phyloP scores from a whole-genome alignment of 2,329 filamentous ascomycete species.

The Ceratocystis lukuohia region DNA sequence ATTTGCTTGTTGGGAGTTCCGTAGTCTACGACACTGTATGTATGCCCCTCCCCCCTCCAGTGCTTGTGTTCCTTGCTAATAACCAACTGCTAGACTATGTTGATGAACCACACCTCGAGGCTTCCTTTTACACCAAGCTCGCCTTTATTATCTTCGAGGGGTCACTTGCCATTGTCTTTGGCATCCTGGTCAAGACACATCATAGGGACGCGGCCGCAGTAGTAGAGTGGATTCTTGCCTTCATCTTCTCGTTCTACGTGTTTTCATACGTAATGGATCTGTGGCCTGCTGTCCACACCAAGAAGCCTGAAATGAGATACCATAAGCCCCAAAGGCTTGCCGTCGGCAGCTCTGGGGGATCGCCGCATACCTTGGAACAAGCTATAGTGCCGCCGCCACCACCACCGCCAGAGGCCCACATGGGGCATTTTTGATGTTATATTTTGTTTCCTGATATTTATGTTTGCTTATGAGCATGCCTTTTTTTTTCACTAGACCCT shows the following conservation, averaged over 20 bases:
- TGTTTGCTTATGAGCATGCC: neutral
- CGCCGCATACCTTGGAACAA: constrained; percentile 8
- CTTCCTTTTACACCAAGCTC: constrained; percentile 81
- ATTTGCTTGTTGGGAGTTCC: constrained; percentile 82
- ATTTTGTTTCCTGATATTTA: neutral
- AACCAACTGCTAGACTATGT: constrained; percentile 44
- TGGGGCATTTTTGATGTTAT: constrained; percentile 5
- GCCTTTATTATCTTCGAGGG: constrained; percentile 71
- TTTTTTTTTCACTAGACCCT: neutral
- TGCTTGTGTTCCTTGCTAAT: neutral
- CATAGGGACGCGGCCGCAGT: constrained; percentile 52
- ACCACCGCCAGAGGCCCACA: neutral
- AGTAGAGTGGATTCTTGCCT: constrained; percentile 65
- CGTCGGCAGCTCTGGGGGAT: neutral
- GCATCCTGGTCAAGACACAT: constrained; percentile 36
- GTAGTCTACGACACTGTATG: constrained; percentile 62
- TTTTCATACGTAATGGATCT: constrained; percentile 81
- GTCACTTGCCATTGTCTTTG: constrained; percentile 60
- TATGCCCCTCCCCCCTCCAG: constrained; percentile 18
- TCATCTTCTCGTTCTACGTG: constrained; percentile 80
- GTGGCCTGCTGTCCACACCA: constrained; percentile 58
- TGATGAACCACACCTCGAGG: constrained; percentile 56
- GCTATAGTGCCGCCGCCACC: neutral
- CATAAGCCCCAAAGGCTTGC: neutral
- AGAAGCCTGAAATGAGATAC: constrained; percentile 24